Evolutionary conservation across 331 rosid species (phyloP).

Genomic region (Dryas integrifolia): DNA sequence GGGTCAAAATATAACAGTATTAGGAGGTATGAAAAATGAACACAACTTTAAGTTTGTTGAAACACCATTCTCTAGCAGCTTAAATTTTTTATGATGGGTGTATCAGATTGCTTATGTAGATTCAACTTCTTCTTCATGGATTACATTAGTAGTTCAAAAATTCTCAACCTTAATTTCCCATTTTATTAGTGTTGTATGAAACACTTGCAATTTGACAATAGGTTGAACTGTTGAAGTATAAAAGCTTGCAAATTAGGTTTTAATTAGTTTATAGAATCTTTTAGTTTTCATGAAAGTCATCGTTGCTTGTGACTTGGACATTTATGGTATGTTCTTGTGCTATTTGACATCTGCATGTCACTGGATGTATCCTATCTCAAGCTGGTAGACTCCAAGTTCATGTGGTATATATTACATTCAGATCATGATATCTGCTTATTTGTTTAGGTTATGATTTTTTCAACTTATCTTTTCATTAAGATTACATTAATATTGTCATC

Average conservation of each 20-base stretch:
- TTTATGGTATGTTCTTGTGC: no score
- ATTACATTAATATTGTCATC: conserved; percentile 14
- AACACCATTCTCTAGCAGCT: neutral
- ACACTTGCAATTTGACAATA: neutral
- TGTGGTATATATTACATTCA: no score
- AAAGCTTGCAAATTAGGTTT: neutral
- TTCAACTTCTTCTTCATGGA: neutral
- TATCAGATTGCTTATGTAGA: neutral
- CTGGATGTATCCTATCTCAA: no score
- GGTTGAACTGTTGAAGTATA: neutral
- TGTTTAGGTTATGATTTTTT: neutral
- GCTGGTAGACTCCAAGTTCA: no score
- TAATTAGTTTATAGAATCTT: neutral
- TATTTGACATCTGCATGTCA: no score
- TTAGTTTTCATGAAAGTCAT: no score
- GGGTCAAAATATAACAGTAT: conserved; percentile 56
- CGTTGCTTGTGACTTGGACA: no score
- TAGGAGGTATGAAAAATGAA: conserved; percentile 52
- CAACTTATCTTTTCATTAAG: neutral
- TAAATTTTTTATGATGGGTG: neutral
- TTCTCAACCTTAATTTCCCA: neutral
- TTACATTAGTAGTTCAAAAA: neutral
- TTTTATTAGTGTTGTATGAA: neutral
- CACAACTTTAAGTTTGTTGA: neutral
- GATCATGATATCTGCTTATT: conserved; percentile 3